A percentile compares a stretch with the other conserved stretches of the same genome.
These are phyloP conservation scores for Dactylellina haptotyla DNA, from an alignment of 2,329 filamentous ascomycete genomes.

Conservation along the genomic window DNA sequence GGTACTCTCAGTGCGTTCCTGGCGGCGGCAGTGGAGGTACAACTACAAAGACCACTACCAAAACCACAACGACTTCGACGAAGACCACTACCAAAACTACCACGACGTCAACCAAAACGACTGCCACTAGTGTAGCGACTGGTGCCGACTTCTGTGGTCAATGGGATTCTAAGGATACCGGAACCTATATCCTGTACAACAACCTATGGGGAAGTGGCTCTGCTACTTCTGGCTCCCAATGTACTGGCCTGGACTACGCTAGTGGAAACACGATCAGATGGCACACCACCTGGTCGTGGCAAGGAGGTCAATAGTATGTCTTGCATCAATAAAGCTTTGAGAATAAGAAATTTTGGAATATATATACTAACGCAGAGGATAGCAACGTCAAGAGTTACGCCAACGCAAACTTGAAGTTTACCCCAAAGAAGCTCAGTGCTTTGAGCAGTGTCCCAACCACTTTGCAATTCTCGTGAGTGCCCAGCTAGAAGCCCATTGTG, in stretches of 20 bases:
- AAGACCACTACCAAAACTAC: slow-evolving; percentile 29
- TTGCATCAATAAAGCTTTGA: not conserved
- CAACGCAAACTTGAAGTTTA: slow-evolving; percentile 59
- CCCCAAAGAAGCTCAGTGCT: slow-evolving; percentile 60
- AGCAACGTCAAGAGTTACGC: slow-evolving; percentile 58
- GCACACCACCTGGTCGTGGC: slow-evolving; percentile 64
- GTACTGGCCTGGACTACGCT: slow-evolving; percentile 63
- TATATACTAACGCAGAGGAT: not conserved
- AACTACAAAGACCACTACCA: slow-evolving; percentile 10
- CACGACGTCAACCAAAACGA: slow-evolving; percentile 15
- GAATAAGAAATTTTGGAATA: too few relatives aligned
- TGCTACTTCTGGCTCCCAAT: slow-evolving; percentile 64
- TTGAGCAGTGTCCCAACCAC: slow-evolving; percentile 61
- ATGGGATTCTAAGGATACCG: slow-evolving; percentile 43
- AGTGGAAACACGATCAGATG: slow-evolving; percentile 62
- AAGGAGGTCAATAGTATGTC: slow-evolving; percentile 60
- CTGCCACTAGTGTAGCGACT: slow-evolving; percentile 7
- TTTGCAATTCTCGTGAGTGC: slow-evolving; percentile 62
- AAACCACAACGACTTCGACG: slow-evolving; percentile 13
- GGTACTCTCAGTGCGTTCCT: slow-evolving; percentile 63
- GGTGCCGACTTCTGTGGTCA: slow-evolving; percentile 47
- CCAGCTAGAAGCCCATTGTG: not conserved
- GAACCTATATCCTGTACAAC: slow-evolving; percentile 46
- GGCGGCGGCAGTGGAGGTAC: slow-evolving; percentile 42
- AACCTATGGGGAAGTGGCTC: slow-evolving; percentile 63